Conservation (phyloP, 805 yeast genomes). For the Candida mattraensis region DNA sequence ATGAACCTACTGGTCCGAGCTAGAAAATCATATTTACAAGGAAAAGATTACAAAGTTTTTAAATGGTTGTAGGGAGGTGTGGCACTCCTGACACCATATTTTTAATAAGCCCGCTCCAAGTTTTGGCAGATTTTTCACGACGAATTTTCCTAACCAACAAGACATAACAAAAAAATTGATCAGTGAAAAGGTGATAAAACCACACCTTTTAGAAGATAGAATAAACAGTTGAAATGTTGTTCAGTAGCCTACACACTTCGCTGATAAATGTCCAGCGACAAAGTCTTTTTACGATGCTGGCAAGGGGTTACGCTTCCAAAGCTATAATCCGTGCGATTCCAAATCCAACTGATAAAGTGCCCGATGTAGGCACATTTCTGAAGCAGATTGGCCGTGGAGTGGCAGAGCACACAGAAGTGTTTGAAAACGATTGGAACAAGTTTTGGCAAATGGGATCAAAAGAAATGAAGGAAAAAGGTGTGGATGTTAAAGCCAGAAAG, state of each 20-base stretch:
- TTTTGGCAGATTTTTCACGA: no score
- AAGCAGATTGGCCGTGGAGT: slow-evolving; percentile 76
- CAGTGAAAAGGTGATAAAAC: no score
- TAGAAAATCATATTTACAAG: slow-evolving; percentile 1
- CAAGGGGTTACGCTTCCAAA: slow-evolving; percentile 6
- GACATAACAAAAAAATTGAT: no score
- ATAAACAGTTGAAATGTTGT: no score
- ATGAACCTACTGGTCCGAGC: background rate
- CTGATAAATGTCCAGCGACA: no score
- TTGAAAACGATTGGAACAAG: slow-evolving; percentile 68
- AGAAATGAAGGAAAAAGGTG: slow-evolving; percentile 70
- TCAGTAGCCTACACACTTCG: no score
- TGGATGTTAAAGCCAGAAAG: slow-evolving; percentile 69
- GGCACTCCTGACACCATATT: no score
- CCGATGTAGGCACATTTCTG: slow-evolving; percentile 75
- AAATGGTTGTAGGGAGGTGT: no score
- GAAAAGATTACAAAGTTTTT: background rate
- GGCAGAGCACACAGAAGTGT: slow-evolving; percentile 62
- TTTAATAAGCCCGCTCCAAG: no score
- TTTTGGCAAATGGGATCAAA: slow-evolving; percentile 57
- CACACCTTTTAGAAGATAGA: no score
- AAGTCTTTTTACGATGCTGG: no score
- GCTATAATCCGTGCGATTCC: slow-evolving; percentile 33
- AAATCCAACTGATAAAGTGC: slow-evolving; percentile 50
- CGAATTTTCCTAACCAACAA: no score